A percentile compares a stretch with the other conserved stretches of the same genome.
phyloP scores from a whole-genome alignment of 2,329 filamentous ascomycete species.

The Penicillium sp. region DNA sequence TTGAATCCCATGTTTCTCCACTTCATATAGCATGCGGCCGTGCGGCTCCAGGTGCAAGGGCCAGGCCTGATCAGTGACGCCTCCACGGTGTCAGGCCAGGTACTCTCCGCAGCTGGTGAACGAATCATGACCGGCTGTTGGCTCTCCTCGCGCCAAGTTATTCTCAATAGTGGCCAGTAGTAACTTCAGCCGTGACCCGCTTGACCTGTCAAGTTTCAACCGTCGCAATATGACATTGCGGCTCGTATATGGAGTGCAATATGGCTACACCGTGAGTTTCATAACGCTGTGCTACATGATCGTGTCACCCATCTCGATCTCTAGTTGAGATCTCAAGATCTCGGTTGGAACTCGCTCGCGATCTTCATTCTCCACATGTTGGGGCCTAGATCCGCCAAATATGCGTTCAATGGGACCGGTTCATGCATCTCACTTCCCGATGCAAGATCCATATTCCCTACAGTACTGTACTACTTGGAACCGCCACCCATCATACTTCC shows the following conservation, averaged over 20 bases:
- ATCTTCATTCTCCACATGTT: conserved; percentile 1
- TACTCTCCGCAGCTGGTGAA: not conserved
- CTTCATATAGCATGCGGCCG: conserved; percentile 5
- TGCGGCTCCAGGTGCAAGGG: conserved; percentile 14
- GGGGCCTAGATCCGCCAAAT: conserved; percentile 7
- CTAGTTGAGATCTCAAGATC: not conserved
- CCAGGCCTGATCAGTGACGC: not conserved
- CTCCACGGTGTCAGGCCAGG: not conserved
- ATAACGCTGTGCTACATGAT: not conserved
- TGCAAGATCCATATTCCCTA: conserved; percentile 12
- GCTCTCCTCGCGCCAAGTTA: conserved; percentile 9
- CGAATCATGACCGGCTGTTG: conserved; percentile 9
- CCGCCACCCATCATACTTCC: conserved; percentile 7
- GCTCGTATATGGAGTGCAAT: not conserved
- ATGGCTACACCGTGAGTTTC: not conserved
- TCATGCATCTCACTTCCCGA: conserved; percentile 15
- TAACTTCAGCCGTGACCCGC: conserved; percentile 13
- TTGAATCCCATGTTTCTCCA: not conserved
- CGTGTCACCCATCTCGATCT: not conserved
- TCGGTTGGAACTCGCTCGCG: not conserved
- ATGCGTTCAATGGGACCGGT: conserved; percentile 15
- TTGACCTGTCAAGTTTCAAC: conserved; percentile 24
- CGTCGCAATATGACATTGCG: conserved; percentile 5
- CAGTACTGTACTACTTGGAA: not conserved
- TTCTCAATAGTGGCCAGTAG: conserved; percentile 19